These are phyloP conservation scores for Colletotrichum horii DNA, from an alignment of 2,329 filamentous ascomycete species.

Conservation along the genomic window DNA sequence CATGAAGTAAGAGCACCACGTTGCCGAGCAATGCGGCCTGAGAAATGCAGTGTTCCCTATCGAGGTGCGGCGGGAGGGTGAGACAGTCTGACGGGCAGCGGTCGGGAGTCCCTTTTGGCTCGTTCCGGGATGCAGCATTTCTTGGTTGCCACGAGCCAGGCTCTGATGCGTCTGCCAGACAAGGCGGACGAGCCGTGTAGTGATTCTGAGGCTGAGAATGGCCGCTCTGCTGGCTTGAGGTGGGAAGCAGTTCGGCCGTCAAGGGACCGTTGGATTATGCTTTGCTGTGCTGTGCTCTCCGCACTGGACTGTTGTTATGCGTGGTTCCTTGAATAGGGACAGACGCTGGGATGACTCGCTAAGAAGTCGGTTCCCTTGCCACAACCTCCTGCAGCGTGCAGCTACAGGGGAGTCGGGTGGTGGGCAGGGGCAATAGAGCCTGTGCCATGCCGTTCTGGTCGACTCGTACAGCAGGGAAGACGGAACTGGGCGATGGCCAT, in stretches of 20 bases:
- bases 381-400: slow-evolving; percentile 8
- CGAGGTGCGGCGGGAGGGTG: not conserved
- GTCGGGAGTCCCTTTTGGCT: not conserved
- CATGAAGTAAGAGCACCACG: not conserved
- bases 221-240: not conserved
- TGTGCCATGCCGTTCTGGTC: not conserved
- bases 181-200: not conserved
- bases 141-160: not conserved
- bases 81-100: not conserved
- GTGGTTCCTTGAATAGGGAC: not conserved
- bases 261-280: not conserved
- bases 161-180: not conserved
- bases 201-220: slow-evolving; percentile 7
- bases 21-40: not conserved
- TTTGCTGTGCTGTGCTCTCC: not conserved
- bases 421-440: not conserved
- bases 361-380: not conserved
- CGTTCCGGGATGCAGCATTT: not conserved
- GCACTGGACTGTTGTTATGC: not conserved
- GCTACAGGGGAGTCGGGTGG: not conserved
- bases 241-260: not conserved
- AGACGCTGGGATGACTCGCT: not conserved
- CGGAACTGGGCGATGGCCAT: not conserved
- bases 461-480: not conserved
- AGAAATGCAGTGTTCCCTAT: not conserved